Percentiles rank a stretch among this genome's conserved stretches.
Conservation (phyloP, 2,329 filamentous ascomycete genomes). For the Beauveria brongniartii region DNA sequence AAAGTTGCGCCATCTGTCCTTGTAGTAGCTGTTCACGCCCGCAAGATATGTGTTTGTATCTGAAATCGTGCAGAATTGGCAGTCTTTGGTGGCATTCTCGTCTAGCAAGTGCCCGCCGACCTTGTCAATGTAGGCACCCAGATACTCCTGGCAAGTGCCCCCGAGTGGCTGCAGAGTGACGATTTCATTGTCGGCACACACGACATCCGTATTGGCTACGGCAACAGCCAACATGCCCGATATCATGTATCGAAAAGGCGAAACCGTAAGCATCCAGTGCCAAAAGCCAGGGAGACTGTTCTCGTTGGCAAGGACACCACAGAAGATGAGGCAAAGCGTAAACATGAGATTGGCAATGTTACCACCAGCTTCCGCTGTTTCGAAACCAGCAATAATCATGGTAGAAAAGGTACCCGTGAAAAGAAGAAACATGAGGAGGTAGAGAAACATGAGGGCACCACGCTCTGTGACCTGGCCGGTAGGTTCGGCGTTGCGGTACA, state of each 20-base stretch:
- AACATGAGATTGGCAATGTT: conserved; percentile 72
- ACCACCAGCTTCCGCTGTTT: conserved; percentile 65
- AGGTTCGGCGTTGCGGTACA: conserved; percentile 60
- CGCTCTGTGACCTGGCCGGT: conserved; percentile 57
- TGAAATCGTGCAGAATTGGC: conserved; percentile 46
- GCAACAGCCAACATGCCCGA: conserved; percentile 62
- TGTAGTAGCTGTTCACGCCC: conserved; percentile 42
- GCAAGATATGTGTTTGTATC: conserved; percentile 46
- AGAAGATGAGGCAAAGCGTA: conserved; percentile 66
- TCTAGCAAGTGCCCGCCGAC: conserved; percentile 49
- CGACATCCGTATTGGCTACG: conserved; percentile 57
- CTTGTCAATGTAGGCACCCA: conserved; percentile 38
- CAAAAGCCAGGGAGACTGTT: conserved; percentile 62
- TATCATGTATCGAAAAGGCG: conserved; percentile 76
- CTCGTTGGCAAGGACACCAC: conserved; percentile 61
- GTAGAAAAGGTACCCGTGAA: conserved; percentile 77
- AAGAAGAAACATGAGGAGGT: conserved; percentile 66
- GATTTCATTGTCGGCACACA: conserved; percentile 63
- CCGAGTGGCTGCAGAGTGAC: conserved; percentile 57
- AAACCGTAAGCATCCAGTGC: conserved; percentile 64
- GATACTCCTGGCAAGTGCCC: conserved; percentile 53
- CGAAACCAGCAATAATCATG: conserved; percentile 67
- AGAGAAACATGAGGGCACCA: conserved; percentile 71
- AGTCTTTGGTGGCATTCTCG: conserved; percentile 35
- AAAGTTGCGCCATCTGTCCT: conserved; percentile 60